Percentiles rank a stretch among this genome's conserved stretches.
phyloP scores from a whole-genome alignment of 345 rosid genomes.

The Salix caprea region DNA sequence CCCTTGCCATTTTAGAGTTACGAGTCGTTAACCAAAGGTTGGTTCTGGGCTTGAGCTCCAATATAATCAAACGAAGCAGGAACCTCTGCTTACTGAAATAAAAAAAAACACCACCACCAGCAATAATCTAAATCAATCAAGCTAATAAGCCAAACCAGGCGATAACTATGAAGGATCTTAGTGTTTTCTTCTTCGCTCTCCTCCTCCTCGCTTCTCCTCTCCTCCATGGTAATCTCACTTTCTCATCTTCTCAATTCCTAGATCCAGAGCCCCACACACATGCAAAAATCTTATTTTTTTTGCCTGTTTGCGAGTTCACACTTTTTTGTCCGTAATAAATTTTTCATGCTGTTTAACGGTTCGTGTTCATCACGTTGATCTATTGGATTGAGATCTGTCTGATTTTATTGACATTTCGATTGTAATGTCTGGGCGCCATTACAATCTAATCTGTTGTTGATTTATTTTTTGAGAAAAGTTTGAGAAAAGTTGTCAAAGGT shows the following conservation, averaged over 20 bases:
- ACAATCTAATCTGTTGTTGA: too few species aligned
- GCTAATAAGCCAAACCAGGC: background rate
- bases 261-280: constrained; percentile 47
- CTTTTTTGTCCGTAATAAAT: background rate
- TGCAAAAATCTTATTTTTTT: background rate
- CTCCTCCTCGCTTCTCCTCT: constrained; percentile 69
- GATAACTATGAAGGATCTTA: constrained; percentile 38
- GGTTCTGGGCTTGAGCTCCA: background rate
- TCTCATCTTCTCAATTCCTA: constrained; percentile 7
- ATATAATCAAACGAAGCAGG: background rate
- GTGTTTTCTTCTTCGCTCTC: constrained; percentile 60
- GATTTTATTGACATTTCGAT: background rate
- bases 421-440: background rate
- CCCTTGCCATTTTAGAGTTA: background rate
- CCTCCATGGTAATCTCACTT: constrained; percentile 52
- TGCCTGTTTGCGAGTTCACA: background rate
- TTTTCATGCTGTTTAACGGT: background rate
- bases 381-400: constrained; percentile 2
- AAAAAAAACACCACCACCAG: too few species aligned
- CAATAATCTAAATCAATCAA: background rate
- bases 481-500: background rate
- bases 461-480: background rate
- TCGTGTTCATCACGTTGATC: constrained; percentile 14
- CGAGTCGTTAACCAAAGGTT: background rate
- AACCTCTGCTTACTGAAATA: background rate